Evolutionary conservation across 73 alveolate genomes (phyloP), one percentile per base, ranked within the genome.

Genomic region (Paramecium tetraurelia): DNA sequence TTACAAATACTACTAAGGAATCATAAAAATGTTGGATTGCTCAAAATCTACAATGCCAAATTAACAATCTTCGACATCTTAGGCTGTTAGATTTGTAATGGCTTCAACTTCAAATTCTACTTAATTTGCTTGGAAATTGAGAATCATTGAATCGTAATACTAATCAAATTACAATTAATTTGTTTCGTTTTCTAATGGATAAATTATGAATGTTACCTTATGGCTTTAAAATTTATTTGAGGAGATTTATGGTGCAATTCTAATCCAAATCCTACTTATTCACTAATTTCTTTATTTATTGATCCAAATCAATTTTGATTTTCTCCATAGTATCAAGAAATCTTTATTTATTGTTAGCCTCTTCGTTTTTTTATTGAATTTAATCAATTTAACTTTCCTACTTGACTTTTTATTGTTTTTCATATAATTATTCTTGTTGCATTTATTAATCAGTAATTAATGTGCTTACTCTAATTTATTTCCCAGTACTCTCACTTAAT

Each of bases 41-140:
- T 80, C 90, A 48, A 80, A 80, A 80, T 80, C 90, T 10, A 80
- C 90, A 43, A 80, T 80, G 6, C 90, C 90, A 80, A 80, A 80
- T 48, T 80, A 80, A 43, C 90, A 80, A 48, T 80, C 90, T 31
- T 80, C 90, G 6, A 80, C 46, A 43, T 80, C 90, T 22, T 80
- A 40, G 2, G 46, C 29, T 38, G 90, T 46, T 80, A 80, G 27
- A 12, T 48, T 80, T 21, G 76, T 80, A 3, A 80, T 80, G 5
- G 76, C 90, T 11, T 80, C 90, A 20, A 80, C 90, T 18, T 80
- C 90, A 80, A 80, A 80, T 80, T 80, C 90, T 5, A 80, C 70
- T 80, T 80, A 22, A 48, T 80, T 80, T 44, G 90, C 70, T 21
- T 44, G 24, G n/a, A 44, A 44, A n/a, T 27, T 22, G 14, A 80